phyloP scores from a whole-genome alignment of 192 early-diverging fungal genomes.

The Umbelopsis ramanniana region DNA sequence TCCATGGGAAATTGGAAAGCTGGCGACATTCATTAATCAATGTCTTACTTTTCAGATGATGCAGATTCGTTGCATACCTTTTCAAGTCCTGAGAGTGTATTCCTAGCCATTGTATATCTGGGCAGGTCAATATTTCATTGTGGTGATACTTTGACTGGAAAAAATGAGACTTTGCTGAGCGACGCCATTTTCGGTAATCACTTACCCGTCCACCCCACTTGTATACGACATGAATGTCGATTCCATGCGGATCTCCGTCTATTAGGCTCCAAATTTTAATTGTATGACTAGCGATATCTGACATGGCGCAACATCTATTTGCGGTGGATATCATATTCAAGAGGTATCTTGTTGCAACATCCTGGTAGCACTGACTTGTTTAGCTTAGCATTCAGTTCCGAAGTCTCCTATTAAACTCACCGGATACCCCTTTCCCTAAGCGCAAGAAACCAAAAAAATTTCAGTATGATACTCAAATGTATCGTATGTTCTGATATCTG shows the following conservation, averaged over 20 bases:
- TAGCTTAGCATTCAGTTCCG: too few relatives aligned
- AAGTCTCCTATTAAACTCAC: background rate
- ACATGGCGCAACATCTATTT: background rate
- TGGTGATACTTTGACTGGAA: conserved; percentile 22
- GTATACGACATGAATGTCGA: conserved; percentile 39
- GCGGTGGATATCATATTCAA: conserved; percentile 8
- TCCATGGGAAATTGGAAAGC: conserved; percentile 11
- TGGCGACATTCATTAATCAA: background rate
- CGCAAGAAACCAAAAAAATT: background rate
- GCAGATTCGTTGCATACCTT: conserved; percentile 1
- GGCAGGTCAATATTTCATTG: conserved; percentile 27
- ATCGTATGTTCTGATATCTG: background rate
- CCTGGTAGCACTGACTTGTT: background rate
- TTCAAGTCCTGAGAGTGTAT: conserved; percentile 23
- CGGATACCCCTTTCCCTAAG: conserved; percentile 37
- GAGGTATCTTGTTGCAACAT: conserved; percentile 4
- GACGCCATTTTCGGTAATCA: too few relatives aligned
- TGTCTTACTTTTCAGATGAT: background rate
- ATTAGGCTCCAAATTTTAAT: conserved; percentile 20
- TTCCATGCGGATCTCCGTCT: conserved; percentile 41
- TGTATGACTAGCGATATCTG: background rate
- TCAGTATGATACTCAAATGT: background rate
- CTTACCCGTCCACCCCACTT: conserved; percentile 37
- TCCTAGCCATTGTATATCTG: conserved; percentile 29
- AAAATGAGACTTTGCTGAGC: background rate